phyloP scores from a whole-genome alignment of 139 green algal species.

The Choricystis sp. region DNA sequence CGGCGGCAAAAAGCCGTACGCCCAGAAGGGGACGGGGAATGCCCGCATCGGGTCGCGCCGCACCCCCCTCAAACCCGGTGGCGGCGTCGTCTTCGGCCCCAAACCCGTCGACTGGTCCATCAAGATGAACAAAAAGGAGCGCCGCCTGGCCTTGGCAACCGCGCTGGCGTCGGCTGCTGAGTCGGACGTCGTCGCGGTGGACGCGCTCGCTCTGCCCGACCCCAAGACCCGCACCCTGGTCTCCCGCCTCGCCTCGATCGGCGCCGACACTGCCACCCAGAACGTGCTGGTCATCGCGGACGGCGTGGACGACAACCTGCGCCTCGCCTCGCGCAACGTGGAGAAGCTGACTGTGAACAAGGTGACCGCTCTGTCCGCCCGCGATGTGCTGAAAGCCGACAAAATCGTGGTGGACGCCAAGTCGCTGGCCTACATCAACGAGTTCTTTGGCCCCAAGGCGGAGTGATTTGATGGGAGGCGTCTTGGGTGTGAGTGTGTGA shows the following conservation, averaged over 20 bases:
- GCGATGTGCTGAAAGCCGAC: slow-evolving; percentile 85
- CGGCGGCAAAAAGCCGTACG: slow-evolving; percentile 89
- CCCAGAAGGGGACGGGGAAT: slow-evolving; percentile 93
- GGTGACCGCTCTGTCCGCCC: slow-evolving; percentile 40
- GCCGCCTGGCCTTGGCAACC: slow-evolving; percentile 76
- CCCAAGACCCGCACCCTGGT: slow-evolving; percentile 77
- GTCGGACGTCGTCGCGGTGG: slow-evolving; percentile 76
- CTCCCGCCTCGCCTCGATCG: slow-evolving; percentile 36
- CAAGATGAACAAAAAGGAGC: slow-evolving; percentile 99
- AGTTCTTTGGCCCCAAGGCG: slow-evolving; percentile 6
- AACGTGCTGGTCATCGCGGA: slow-evolving; percentile 32
- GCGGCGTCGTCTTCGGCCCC: slow-evolving; percentile 90
- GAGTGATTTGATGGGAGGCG: too few relatives aligned
- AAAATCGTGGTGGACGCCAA: slow-evolving; percentile 75
- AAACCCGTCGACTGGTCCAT: slow-evolving; percentile 94
- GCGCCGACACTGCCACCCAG: slow-evolving; percentile 17
- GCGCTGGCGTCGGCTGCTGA: slow-evolving; percentile 73
- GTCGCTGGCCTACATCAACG: slow-evolving; percentile 46
- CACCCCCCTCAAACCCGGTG: slow-evolving; percentile 76
- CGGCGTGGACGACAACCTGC: slow-evolving; percentile 26
- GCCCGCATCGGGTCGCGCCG: slow-evolving; percentile 63
- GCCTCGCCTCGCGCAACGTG: slow-evolving; percentile 52
- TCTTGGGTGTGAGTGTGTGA: too few relatives aligned
- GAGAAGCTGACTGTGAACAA: slow-evolving; percentile 43
- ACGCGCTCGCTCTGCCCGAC: slow-evolving; percentile 22